These are phyloP conservation scores for Talaromyces islandicus DNA, from an alignment of 2,329 filamentous ascomycete species.

Conservation along the genomic window DNA sequence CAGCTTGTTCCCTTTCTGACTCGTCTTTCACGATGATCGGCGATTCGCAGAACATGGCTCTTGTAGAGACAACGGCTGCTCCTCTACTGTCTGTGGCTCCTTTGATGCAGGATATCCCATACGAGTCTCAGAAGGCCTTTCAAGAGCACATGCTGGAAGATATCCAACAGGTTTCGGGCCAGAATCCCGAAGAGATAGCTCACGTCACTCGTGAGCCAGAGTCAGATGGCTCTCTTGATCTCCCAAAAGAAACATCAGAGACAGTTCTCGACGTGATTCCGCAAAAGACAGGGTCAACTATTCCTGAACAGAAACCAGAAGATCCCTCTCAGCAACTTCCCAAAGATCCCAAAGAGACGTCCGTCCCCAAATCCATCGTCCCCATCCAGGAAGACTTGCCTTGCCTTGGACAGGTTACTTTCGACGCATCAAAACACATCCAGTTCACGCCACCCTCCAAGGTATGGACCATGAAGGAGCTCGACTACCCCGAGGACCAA, in stretches of 20 bases:
- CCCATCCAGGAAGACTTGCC: constrained; percentile 24
- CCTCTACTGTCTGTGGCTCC: constrained; percentile 1
- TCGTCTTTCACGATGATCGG: background rate
- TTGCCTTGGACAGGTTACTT: constrained; percentile 27
- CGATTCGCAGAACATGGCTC: constrained; percentile 1
- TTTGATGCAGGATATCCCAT: background rate
- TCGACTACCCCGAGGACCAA: constrained; percentile 49
- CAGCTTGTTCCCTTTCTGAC: background rate
- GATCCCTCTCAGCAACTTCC: background rate
- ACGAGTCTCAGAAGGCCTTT: background rate
- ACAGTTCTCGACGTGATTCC: too few relatives aligned
- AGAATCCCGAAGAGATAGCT: background rate
- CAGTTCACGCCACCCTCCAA: constrained; percentile 46
- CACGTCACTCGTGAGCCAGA: background rate
- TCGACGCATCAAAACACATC: constrained; percentile 53
- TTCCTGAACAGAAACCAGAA: background rate
- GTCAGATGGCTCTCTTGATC: background rate
- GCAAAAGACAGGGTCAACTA: too few relatives aligned
- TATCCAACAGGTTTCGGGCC: background rate
- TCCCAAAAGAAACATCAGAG: background rate
- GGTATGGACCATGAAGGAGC: constrained; percentile 56
- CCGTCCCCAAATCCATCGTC: constrained; percentile 9
- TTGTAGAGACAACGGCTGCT: constrained; percentile 3
- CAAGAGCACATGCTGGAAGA: background rate
- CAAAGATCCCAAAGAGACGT: background rate